Percentiles rank a stretch among this genome's conserved stretches.
These are phyloP conservation scores for Penicillium pancosmium DNA, from an alignment of 495 filamentous ascomycete species.

Conservation along the genomic window DNA sequence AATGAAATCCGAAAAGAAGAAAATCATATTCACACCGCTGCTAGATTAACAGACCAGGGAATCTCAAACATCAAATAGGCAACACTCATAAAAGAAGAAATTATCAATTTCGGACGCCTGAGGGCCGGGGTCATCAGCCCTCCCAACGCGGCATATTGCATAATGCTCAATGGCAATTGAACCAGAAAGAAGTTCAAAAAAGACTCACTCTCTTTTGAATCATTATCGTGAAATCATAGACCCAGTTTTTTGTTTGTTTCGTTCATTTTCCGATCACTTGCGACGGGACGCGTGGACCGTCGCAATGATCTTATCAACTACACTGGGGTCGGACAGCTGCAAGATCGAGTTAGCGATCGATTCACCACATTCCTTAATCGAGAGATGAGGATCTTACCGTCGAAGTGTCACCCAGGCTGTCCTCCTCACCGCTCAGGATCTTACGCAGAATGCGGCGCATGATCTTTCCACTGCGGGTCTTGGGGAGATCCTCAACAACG, in stretches of 20 bases:
- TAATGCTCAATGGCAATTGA: slow-evolving; percentile 2
- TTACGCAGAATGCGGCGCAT: slow-evolving; percentile 97
- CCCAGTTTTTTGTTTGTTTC: slow-evolving; percentile 5
- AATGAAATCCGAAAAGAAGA: slow-evolving; percentile 1
- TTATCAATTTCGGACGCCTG: slow-evolving; percentile 12
- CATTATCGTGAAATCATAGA: slow-evolving; percentile 29
- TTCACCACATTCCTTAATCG: too few relatives aligned
- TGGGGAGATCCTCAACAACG: slow-evolving; percentile 88
- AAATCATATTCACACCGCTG: slow-evolving; percentile 25
- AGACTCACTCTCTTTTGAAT: slow-evolving; percentile 20
- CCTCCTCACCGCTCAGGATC: slow-evolving; percentile 95
- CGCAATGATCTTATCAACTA: slow-evolving; percentile 87
- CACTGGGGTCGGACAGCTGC: slow-evolving; percentile 84
- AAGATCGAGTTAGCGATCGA: slow-evolving; percentile 35
- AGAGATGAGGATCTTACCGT: slow-evolving; percentile 62
- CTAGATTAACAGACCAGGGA: slow-evolving; percentile 24
- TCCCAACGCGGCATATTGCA: background rate
- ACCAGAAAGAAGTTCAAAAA: slow-evolving; percentile 8
- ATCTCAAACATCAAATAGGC: slow-evolving; percentile 30
- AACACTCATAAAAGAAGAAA: slow-evolving; percentile 10
- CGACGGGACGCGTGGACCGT: slow-evolving; percentile 67
- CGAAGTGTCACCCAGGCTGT: slow-evolving; percentile 89
- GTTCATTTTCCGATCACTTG: slow-evolving; percentile 39
- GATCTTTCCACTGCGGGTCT: slow-evolving; percentile 97
- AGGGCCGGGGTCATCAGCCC: background rate